phyloP scores from a whole-genome alignment of 2,329 filamentous ascomycete genomes.

The Colletotrichum eleusines region DNA sequence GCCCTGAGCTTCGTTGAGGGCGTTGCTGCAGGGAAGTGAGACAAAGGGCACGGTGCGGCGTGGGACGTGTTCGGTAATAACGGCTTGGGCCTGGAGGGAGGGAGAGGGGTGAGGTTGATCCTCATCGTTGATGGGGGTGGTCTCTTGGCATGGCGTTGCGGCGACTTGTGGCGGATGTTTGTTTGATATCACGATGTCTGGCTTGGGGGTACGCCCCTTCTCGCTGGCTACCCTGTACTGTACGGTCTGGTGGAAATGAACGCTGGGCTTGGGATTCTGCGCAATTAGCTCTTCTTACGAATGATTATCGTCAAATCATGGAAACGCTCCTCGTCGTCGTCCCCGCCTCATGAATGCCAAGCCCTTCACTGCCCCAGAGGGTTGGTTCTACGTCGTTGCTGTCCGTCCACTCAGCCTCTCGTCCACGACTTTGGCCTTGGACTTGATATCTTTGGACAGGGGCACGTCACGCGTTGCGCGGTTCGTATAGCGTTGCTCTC shows the following conservation, averaged over 20 bases:
- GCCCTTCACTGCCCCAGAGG: background rate
- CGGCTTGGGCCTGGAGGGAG: conserved; percentile 10
- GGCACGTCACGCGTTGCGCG: background rate
- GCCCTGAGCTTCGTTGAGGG: conserved; percentile 96
- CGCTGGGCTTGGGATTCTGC: conserved; percentile 17
- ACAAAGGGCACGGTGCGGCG: background rate
- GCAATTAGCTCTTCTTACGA: conserved; percentile 22
- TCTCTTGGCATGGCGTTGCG: conserved; percentile 39
- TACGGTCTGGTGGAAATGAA: conserved; percentile 26
- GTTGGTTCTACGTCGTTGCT: background rate
- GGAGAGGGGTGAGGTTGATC: conserved; percentile 6
- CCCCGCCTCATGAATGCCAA: conserved; percentile 7
- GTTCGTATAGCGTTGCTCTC: background rate
- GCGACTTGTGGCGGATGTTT: conserved; percentile 36
- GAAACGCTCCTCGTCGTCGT: background rate
- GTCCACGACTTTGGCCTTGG: background rate
- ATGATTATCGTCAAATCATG: background rate
- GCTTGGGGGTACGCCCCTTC: conserved; percentile 4
- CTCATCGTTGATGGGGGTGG: conserved; percentile 1
- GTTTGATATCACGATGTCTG: conserved; percentile 38
- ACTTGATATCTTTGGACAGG: background rate
- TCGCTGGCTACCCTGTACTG: conserved; percentile 2
- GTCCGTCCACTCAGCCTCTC: background rate
- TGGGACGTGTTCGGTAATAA: conserved; percentile 20
- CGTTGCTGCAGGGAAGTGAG: conserved; percentile 58